A percentile compares a stretch with the other conserved stretches of the same genome.
These are phyloP conservation scores for Thelonectria rubi DNA, from an alignment of 2,329 filamentous ascomycete genomes.

Conservation along the genomic window DNA sequence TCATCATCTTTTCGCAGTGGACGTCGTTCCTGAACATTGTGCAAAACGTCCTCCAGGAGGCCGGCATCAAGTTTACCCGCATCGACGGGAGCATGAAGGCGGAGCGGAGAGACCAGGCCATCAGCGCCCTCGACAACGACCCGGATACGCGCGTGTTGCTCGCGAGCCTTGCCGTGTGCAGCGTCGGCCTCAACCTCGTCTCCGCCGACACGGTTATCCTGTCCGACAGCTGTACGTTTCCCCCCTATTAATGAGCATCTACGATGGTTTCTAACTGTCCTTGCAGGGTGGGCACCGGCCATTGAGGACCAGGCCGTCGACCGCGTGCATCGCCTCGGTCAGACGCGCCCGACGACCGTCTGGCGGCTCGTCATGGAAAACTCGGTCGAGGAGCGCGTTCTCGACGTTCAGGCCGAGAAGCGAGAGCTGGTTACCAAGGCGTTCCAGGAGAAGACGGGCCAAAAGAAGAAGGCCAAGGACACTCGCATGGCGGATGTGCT, in stretches of 20 bases:
- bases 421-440: constrained; percentile 79
- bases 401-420: constrained; percentile 82
- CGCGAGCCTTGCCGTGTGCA: constrained; percentile 82
- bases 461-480: constrained; percentile 64
- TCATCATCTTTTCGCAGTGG: constrained; percentile 82
- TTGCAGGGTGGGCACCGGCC: constrained; percentile 84
- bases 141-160: constrained; percentile 77
- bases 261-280: not conserved
- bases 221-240: constrained; percentile 73
- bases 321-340: constrained; percentile 85
- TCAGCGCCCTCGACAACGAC: constrained; percentile 73
- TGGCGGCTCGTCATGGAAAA: constrained; percentile 84
- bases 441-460: constrained; percentile 73
- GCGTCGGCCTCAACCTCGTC: constrained; percentile 86
- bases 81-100: constrained; percentile 85
- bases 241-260: not conserved
- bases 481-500: constrained; percentile 65
- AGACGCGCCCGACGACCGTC: constrained; percentile 80
- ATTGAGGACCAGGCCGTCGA: constrained; percentile 94
- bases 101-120: constrained; percentile 74
- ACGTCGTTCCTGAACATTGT: constrained; percentile 78
- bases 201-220: constrained; percentile 87
- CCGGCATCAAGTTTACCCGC: constrained; percentile 71
- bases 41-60: constrained; percentile 70
- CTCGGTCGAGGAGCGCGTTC: constrained; percentile 81